Evolutionary conservation across 495 filamentous ascomycete genomes (phyloP), one percentile per base, ranked within the genome.

Genomic region (Daldinia concentrica): DNA sequence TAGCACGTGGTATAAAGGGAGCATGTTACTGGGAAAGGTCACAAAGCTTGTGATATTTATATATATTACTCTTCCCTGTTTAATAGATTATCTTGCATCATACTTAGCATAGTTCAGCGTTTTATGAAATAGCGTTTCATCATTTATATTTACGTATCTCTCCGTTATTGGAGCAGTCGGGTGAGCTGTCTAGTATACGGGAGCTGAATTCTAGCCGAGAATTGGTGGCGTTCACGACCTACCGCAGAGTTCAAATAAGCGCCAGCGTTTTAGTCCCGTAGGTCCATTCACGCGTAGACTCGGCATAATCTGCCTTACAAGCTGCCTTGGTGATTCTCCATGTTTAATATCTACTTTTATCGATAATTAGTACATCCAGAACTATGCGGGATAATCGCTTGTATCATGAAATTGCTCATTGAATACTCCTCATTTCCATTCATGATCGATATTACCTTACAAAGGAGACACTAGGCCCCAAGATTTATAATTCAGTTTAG

Each of bases 291-390:
- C 45, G 15, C 19, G 32, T 55, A 48, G 27, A 17, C 32, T 34
- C 27, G 37, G 24, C 32, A 55, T 5, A 66, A 54, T 60, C 66
- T 64, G 43, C 66, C 59, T 58, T 60, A 36, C 34, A 37, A 69
- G 14, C 36, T 12, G 61, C 66, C 45, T 69, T 41, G 15, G 37
- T 56, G 19, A 52, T n/a, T n/a, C 19, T 19, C 14, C 27, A 32
- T 32, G 29, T 32, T 32, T 32, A 32, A 32, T 32, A 14, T 14
- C 12, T 22, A 3, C 9, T 29, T 27, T 15, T 9, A 3, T 45
- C 45, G 22, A 51, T 51, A 12, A 51, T 51, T 8, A 7, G n/a
- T 17, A 3, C 32, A 1, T 34, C 32, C 9, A 34, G 8, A 11
- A 11, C 32, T 34, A 34, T 34, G 32, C 32, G 32, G 39, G 39